Base-by-base conservation (phyloP, 345 rosid genomes). In the Erucastrum elatum region DNA sequence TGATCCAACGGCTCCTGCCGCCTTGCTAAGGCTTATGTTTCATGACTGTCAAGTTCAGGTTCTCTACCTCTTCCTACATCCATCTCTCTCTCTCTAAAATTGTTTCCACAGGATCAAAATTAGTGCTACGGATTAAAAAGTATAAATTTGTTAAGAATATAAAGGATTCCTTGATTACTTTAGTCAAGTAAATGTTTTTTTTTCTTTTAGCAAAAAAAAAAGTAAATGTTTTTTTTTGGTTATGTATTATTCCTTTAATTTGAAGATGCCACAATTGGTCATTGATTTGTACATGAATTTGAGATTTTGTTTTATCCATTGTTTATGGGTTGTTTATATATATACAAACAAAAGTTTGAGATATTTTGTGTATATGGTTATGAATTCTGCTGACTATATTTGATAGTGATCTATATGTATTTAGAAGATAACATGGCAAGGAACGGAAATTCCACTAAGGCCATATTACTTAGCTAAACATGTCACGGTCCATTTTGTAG, bases 31-130 rank as follows among this genome's bases (percentile, higher is more conserved):
- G 68, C 88, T 86, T 31, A 86, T 86, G 86, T 83, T 86, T 75
- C 88, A 85, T 71, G 88, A 85, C 71, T 85, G 88, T 75, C 86
- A 85, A 85, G 88, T 84, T 77, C 86, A 86, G 86, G 88, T 86
- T 70, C 55, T 59, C 67, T 41, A 3, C 72, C 70, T 12, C 31
- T 12, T 11, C 4, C 69, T 37, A 10, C 8, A 27, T 30, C 33
- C 16, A 15, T 77, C 63, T 29, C 30, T 29, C 30, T 60, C 77
- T 37, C 15, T 29, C 13, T n/a, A 6, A 13, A 76, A 69, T n/a
- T 6, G 39, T 21, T 51, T 51, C 26, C 13, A 74, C 41, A 37
- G 0, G 11, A n/a, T n/a, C n/a, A n/a, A n/a, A n/a, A n/a, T n/a
- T n/a, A n/a, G n/a, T n/a, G n/a, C n/a, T n/a, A n/a, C n/a, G n/a